Percentiles rank a stretch among this genome's conserved stretches.
Evolutionary conservation across 257 asterid genomes (phyloP).

Genomic region (Schizonepeta tenuifolia): DNA sequence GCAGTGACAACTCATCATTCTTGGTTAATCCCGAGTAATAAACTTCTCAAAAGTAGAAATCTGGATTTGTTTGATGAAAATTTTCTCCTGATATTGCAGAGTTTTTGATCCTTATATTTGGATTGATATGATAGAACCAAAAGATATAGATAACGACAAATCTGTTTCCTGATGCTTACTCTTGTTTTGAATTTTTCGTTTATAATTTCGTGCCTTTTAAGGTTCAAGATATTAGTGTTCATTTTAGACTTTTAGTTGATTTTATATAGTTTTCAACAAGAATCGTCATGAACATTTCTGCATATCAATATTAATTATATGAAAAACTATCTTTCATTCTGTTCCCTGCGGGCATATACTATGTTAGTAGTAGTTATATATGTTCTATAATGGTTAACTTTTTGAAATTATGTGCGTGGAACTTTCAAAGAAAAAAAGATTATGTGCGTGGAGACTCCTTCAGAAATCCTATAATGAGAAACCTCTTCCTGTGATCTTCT

Average conservation of each 20-base stretch:
- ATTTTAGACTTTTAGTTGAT: neutral
- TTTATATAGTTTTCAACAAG: neutral
- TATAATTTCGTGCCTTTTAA: neutral
- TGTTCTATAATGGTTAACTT: conserved; percentile 7
- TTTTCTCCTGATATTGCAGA: neutral
- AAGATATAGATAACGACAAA: neutral
- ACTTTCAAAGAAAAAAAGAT: too few species aligned
- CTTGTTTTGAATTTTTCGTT: neutral
- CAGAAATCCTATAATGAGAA: conserved; percentile 21
- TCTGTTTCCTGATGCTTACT: conserved; percentile 16
- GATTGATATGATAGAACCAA: neutral
- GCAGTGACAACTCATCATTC: neutral
- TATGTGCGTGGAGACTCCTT: neutral
- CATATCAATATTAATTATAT: neutral
- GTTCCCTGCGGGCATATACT: conserved; percentile 1
- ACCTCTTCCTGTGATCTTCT: conserved; percentile 25
- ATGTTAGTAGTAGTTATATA: conserved; percentile 4
- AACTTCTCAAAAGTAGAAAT: neutral
- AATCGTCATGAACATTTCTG: neutral
- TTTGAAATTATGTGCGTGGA: neutral
- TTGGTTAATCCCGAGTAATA: neutral
- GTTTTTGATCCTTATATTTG: conserved; percentile 9
- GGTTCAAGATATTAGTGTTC: neutral
- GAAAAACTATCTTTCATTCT: neutral
- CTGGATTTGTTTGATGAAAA: conserved; percentile 16